A percentile compares a stretch with the other conserved stretches of the same genome.
These are phyloP conservation scores for Trichophyton schoenleinii DNA, from an alignment of 2,329 filamentous ascomycete genomes.

Conservation along the genomic window DNA sequence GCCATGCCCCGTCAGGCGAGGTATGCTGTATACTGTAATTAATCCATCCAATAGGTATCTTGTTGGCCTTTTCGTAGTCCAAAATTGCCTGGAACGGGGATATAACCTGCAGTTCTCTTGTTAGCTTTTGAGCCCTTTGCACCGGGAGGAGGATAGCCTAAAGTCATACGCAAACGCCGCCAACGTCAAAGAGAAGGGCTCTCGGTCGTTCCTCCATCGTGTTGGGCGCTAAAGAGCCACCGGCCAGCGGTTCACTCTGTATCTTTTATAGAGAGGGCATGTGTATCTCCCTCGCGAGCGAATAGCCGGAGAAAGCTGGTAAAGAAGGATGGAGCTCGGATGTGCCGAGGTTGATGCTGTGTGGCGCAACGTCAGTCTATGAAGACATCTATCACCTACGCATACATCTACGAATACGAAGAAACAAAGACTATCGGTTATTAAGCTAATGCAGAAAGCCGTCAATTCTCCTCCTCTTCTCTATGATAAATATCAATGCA, in stretches of 20 bases:
- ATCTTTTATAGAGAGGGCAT: neutral
- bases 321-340: neutral
- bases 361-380: neutral
- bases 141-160: neutral
- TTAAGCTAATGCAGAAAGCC: neutral
- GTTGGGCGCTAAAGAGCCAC: neutral
- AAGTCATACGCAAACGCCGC: conserved; percentile 79
- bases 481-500: neutral
- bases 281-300: neutral
- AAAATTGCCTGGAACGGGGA: conserved; percentile 90
- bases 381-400: neutral
- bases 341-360: neutral
- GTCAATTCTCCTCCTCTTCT: neutral
- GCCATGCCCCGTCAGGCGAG: conserved; percentile 72
- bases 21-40: conserved; percentile 78
- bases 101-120: conserved; percentile 48
- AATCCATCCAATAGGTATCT: conserved; percentile 77
- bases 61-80: conserved; percentile 66
- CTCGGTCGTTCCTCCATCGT: conserved; percentile 38
- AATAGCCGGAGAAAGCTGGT: neutral
- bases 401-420: no score
- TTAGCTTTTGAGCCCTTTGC: neutral
- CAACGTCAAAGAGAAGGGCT: conserved; percentile 84
- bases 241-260: neutral
- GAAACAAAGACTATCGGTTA: neutral